phyloP scores from a whole-genome alignment of 1,139 yeast genomes.

The Pichia sp. region DNA sequence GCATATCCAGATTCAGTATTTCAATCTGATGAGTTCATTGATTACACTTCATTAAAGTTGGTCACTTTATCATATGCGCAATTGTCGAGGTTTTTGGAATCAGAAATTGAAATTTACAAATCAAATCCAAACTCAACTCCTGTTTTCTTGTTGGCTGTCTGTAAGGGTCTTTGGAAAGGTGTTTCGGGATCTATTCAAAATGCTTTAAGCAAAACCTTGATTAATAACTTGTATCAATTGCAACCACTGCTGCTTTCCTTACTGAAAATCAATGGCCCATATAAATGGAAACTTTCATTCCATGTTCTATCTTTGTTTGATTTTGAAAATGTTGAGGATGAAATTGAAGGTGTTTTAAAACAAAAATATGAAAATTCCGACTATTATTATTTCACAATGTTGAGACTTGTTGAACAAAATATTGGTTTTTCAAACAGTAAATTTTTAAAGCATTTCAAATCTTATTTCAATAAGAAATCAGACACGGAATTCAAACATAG shows the following conservation, averaged over 20 bases:
- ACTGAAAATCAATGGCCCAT: slow-evolving; percentile 14
- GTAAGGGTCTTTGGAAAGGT: slow-evolving; percentile 31
- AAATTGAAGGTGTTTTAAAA: slow-evolving; percentile 3
- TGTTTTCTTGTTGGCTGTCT: slow-evolving; percentile 30
- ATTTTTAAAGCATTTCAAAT: slow-evolving; percentile 25
- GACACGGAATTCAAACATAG: slow-evolving; percentile 18
- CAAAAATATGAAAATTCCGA: slow-evolving; percentile 5
- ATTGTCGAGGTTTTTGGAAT: slow-evolving; percentile 24
- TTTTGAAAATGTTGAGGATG: slow-evolving; percentile 25
- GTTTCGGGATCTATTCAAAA: slow-evolving; percentile 17
- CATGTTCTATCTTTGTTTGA: slow-evolving; percentile 43
- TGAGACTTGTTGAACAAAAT: slow-evolving; percentile 41
- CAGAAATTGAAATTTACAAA: slow-evolving; percentile 14
- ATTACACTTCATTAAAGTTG: slow-evolving; percentile 33
- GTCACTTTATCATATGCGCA: slow-evolving; percentile 41
- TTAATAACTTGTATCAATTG: slow-evolving; percentile 14
- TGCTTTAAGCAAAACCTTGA: slow-evolving; percentile 15
- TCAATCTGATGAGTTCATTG: slow-evolving; percentile 26
- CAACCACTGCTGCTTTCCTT: slow-evolving; percentile 13
- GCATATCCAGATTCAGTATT: slow-evolving; percentile 19
- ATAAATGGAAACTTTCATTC: slow-evolving; percentile 39
- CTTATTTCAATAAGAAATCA: slow-evolving; percentile 17
- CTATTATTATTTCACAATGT: slow-evolving; percentile 33
- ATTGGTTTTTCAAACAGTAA: slow-evolving; percentile 12
- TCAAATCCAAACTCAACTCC: slow-evolving; percentile 13